phyloP scores from a whole-genome alignment of 371 early-diverging fungal genomes.

The Apophysomyces variabilis region DNA sequence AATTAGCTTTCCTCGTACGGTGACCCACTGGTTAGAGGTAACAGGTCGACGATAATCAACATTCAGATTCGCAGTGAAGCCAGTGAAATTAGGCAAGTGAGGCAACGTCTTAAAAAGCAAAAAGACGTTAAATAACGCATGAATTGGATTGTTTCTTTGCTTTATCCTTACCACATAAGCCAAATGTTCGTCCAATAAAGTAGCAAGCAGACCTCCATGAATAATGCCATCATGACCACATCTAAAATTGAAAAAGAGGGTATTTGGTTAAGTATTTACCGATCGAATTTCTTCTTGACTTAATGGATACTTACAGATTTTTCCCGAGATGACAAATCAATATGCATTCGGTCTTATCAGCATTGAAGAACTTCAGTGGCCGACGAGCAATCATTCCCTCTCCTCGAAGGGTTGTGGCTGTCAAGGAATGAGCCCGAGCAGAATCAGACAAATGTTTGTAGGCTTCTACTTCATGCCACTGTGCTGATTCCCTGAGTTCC shows the following conservation, averaged over 20 bases:
- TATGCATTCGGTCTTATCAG: conserved; percentile 45
- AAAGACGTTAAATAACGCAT: background rate
- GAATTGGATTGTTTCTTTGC: background rate
- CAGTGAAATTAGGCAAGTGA: conserved; percentile 66
- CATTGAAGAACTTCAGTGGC: conserved; percentile 50
- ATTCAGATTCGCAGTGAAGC: conserved; percentile 78
- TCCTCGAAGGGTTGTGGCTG: conserved; percentile 60
- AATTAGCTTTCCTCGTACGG: conserved; percentile 64
- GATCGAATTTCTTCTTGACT: too few relatives aligned
- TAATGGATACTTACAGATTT: conserved; percentile 35
- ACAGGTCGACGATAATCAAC: conserved; percentile 76
- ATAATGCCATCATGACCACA: conserved; percentile 81
- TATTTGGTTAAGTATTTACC: too few relatives aligned
- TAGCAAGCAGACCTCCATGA: conserved; percentile 79
- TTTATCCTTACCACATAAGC: conserved; percentile 58
- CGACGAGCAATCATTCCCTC: conserved; percentile 47
- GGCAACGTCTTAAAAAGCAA: conserved; percentile 48
- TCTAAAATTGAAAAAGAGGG: conserved; percentile 9
- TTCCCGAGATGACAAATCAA: conserved; percentile 44
- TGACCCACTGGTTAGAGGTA: conserved; percentile 68
- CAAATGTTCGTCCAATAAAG: conserved; percentile 70
- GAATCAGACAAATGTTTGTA: conserved; percentile 44
- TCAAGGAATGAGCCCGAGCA: conserved; percentile 48
- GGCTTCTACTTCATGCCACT: conserved; percentile 47
- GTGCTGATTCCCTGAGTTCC: conserved; percentile 30